phyloP scores from a whole-genome alignment of 495 filamentous ascomycete genomes.

The Rusavskia elegans region DNA sequence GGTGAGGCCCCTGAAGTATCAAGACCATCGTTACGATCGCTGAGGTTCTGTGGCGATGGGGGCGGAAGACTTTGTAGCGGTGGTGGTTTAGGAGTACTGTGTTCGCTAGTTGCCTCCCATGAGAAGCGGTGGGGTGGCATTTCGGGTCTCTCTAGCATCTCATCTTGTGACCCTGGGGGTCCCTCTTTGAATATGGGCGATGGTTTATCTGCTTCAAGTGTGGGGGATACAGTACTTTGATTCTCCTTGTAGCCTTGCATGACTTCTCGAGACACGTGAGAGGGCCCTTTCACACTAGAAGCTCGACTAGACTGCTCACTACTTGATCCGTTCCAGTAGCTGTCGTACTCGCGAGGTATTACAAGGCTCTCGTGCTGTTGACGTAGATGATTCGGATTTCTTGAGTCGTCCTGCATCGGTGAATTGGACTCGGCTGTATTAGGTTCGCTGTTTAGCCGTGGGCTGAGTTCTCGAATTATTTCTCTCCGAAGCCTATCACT shows the following conservation, averaged over 20 bases:
- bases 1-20: too few relatives aligned
- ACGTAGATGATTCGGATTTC: slow-evolving; percentile 2
- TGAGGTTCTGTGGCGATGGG: too few relatives aligned
- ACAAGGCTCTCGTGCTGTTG: slow-evolving; percentile 27
- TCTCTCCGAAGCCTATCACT: slow-evolving; percentile 66
- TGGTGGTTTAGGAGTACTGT: slow-evolving; percentile 5
- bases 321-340: slow-evolving; percentile 33
- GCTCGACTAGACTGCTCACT: slow-evolving; percentile 3
- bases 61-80: too few relatives aligned
- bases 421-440: slow-evolving; percentile 11
- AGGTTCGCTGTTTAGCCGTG: slow-evolving; percentile 17
- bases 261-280: background rate
- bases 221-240: too few relatives aligned
- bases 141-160: slow-evolving; percentile 6
- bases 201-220: background rate
- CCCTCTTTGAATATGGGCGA: slow-evolving; percentile 10
- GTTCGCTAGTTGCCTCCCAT: slow-evolving; percentile 27
- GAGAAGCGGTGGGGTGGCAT: slow-evolving; percentile 29
- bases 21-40: too few relatives aligned
- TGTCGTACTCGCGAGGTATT: slow-evolving; percentile 42
- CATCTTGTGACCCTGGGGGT: slow-evolving; percentile 1
- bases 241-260: too few relatives aligned
- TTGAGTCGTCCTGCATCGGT: slow-evolving; percentile 2
- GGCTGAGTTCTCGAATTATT: slow-evolving; percentile 62
- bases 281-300: background rate